A percentile compares a stretch with the other conserved stretches of the same genome.
Evolutionary conservation across 306 rosid genomes (phyloP).

Genomic region (Luffa aegyptiaca): DNA sequence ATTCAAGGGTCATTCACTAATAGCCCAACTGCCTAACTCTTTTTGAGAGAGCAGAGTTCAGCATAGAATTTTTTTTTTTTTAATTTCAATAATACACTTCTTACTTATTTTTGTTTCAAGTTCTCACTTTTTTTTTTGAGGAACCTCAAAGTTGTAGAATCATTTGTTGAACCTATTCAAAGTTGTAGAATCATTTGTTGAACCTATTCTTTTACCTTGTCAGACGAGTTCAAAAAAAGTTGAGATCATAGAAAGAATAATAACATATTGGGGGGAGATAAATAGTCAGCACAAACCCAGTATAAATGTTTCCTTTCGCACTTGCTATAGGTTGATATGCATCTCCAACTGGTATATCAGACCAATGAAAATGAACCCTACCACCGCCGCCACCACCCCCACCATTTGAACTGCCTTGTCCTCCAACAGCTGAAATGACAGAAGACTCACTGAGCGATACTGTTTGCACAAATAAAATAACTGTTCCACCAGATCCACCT

Average conservation of each 20-base stretch:
- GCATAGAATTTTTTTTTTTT: not conserved
- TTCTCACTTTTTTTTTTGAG: not conserved
- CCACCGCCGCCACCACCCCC: constrained; percentile 99
- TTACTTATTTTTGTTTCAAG: not conserved
- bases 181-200: not conserved
- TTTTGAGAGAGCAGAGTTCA: not conserved
- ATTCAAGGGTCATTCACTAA: too few relatives aligned
- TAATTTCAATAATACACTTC: not conserved
- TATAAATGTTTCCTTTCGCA: constrained; percentile 57
- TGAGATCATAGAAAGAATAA: constrained; percentile 2
- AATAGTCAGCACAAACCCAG: constrained; percentile 35
- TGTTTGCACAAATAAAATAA: constrained; percentile 63
- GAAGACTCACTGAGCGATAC: constrained; percentile 57
- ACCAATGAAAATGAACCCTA: constrained; percentile 96
- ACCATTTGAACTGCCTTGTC: constrained; percentile 71
- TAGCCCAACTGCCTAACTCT: not conserved
- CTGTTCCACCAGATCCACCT: constrained; percentile 98
- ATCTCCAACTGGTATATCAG: constrained; percentile 71
- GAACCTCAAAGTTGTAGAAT: not conserved
- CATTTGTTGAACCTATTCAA: not conserved
- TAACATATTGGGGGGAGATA: constrained; percentile 1
- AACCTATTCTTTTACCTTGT: not conserved
- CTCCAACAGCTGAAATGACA: constrained; percentile 67
- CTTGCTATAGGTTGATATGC: constrained; percentile 75
- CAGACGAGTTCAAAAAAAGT: not conserved